A percentile compares a stretch with the other conserved stretches of the same genome.
phyloP scores from a whole-genome alignment of 805 yeast genomes.

The Suhomyces prunicola region DNA sequence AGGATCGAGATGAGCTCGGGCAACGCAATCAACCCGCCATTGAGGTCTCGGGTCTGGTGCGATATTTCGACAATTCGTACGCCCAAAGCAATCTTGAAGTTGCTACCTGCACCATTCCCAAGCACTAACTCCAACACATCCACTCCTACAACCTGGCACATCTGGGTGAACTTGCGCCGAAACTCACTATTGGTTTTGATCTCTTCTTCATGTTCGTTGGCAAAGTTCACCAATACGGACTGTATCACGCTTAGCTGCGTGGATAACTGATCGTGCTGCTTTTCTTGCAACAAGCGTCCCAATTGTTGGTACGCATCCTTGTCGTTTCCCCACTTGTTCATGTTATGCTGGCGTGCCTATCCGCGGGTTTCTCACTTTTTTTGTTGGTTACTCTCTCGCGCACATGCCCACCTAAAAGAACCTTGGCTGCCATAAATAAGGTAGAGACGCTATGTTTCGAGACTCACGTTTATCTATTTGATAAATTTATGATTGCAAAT shows the following conservation, averaged over 20 bases:
- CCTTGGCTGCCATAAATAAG: not conserved
- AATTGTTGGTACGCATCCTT: conserved; percentile 39
- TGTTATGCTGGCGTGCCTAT: not conserved
- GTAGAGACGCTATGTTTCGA: not conserved
- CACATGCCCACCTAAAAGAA: not conserved
- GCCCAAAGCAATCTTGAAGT: conserved; percentile 64
- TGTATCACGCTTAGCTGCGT: conserved; percentile 78
- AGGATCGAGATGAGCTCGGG: conserved; percentile 36
- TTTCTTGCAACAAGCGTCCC: conserved; percentile 48
- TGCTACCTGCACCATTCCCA: conserved; percentile 37
- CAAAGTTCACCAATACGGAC: conserved; percentile 70
- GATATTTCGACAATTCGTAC: conserved; percentile 76
- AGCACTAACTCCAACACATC: conserved; percentile 59
- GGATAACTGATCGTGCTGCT: conserved; percentile 58
- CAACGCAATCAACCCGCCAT: conserved; percentile 78
- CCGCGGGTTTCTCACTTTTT: not conserved
- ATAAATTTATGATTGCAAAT: not conserved
- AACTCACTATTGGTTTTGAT: conserved; percentile 62
- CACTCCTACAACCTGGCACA: conserved; percentile 78
- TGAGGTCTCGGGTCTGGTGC: conserved; percentile 61
- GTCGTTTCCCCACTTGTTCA: conserved; percentile 2
- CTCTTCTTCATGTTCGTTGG: conserved; percentile 66
- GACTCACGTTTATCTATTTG: not conserved
- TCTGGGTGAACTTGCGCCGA: conserved; percentile 66
- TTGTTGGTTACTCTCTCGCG: not conserved